Base-by-base conservation (phyloP, 306 rosid species). In the peach (Prunus persica) region DNA sequence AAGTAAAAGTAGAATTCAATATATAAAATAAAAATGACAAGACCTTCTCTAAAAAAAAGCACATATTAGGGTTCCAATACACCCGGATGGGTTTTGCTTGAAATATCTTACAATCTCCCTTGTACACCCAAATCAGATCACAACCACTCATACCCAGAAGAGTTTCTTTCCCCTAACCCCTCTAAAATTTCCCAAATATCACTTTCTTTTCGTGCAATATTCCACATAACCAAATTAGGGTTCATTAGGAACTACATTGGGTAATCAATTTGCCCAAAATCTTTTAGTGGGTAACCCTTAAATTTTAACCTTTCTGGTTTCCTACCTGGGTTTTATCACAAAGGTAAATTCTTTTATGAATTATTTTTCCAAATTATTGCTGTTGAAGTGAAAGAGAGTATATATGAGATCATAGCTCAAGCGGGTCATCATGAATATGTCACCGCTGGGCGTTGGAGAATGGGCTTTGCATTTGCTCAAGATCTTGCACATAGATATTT, bases 221-320 rank as follows among this genome's bases (percentile, higher is more conserved):
- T 70, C 43, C 55, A 18, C 32, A 34, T 80, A 83, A 84, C 90
- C 84, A 85, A 76, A 75, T 82, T 87, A 90, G 93, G 92, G 91
- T 82, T 87, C 82, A 32, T 82, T 64, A 80, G 81, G 67, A 69
- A 69, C 47, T 27, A 34, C 69, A 51, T 49, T 28, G 30, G 46
- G 81, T 52, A 38, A 66, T 66, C 70, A 43, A 51, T 64, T 76
- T 62, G 34, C 14, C 84, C 67, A 51, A 74, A 12, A 61, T 13
- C 67, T 73, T 43, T 3, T 54, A 22, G 47, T 64, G 70, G 80
- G 68, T 50, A 69, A 77, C 57, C 38, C 71, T 82, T 71, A 66
- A 81, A 60, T 49, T 74, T 82, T 72, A 58, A 78, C 76, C 70
- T 72, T 72, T 71, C 45, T 34, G 43, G 50, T 49, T 8, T 34